Evolutionary conservation across 345 rosid species (phyloP).

Genomic region (Heritiera littoralis): DNA sequence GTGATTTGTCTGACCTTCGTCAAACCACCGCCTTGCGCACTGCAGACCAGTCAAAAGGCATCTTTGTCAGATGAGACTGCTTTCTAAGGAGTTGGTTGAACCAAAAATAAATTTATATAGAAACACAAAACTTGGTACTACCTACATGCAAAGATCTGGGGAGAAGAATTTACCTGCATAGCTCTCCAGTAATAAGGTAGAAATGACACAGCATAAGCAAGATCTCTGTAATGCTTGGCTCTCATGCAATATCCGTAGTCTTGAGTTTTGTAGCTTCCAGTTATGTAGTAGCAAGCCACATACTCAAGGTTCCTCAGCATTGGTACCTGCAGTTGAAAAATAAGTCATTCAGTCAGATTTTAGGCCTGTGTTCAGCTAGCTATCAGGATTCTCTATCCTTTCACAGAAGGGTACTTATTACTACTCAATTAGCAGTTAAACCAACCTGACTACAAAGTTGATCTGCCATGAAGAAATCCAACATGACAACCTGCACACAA

Average conservation of each 20-base stretch:
- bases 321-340: slow-evolving; percentile 52
- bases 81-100: neutral
- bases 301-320: slow-evolving; percentile 82
- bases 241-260: slow-evolving; percentile 89
- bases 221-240: slow-evolving; percentile 73
- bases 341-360: slow-evolving; percentile 14
- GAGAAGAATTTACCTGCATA: slow-evolving; percentile 68
- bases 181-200: slow-evolving; percentile 99
- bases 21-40: slow-evolving; percentile 98
- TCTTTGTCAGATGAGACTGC: slow-evolving; percentile 8
- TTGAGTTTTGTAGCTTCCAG: slow-evolving; percentile 89
- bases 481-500: slow-evolving; percentile 73
- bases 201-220: slow-evolving; percentile 92
- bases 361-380: neutral
- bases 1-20: slow-evolving; percentile 75
- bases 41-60: slow-evolving; percentile 30
- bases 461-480: slow-evolving; percentile 99
- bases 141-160: neutral
- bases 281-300: slow-evolving; percentile 86
- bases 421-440: neutral
- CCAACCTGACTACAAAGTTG: slow-evolving; percentile 94
- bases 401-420: neutral
- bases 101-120: neutral
- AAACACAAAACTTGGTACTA: neutral
- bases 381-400: neutral